These are phyloP conservation scores for Backusella westeae DNA, from an alignment of 192 early-diverging fungal species.

Conservation along the genomic window DNA sequence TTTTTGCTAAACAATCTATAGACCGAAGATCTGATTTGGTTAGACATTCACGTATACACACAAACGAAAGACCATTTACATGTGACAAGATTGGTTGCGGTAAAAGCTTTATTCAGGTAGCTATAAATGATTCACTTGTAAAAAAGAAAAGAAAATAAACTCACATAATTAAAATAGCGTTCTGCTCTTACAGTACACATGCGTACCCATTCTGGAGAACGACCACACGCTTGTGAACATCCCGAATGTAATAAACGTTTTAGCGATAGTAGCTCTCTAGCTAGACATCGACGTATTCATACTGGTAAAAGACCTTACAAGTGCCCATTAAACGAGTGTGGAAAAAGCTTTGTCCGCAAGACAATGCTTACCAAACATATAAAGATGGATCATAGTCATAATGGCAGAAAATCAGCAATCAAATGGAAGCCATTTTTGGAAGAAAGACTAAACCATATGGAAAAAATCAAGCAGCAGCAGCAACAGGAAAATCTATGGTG, in stretches of 20 bases:
- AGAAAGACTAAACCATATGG: slow-evolving; percentile 22
- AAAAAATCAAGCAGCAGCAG: slow-evolving; percentile 9
- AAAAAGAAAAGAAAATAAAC: slow-evolving; percentile 17
- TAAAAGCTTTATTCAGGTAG: slow-evolving; percentile 75
- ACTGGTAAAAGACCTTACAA: slow-evolving; percentile 43
- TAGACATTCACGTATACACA: slow-evolving; percentile 75
- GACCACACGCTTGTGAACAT: slow-evolving; percentile 64
- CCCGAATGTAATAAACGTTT: slow-evolving; percentile 73
- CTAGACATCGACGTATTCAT: slow-evolving; percentile 66
- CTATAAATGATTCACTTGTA: background rate
- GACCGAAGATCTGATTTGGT: slow-evolving; percentile 60
- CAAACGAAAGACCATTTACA: slow-evolving; percentile 68
- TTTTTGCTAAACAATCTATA: background rate
- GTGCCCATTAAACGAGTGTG: slow-evolving; percentile 30
- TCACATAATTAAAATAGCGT: slow-evolving; percentile 28
- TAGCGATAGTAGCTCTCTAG: slow-evolving; percentile 72
- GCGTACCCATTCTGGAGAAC: slow-evolving; percentile 71
- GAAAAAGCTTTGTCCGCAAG: slow-evolving; percentile 51
- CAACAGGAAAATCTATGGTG: slow-evolving; percentile 40
- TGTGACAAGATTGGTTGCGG: slow-evolving; percentile 61
- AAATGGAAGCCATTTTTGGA: slow-evolving; percentile 37
- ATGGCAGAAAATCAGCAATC: slow-evolving; percentile 24
- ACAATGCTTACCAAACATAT: slow-evolving; percentile 54
- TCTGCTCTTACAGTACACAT: slow-evolving; percentile 78
- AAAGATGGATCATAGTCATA: slow-evolving; percentile 22